These are phyloP conservation scores for Austroboletus niveus DNA, from an alignment of 1,284 basidiomycete genomes.

Conservation along the genomic window DNA sequence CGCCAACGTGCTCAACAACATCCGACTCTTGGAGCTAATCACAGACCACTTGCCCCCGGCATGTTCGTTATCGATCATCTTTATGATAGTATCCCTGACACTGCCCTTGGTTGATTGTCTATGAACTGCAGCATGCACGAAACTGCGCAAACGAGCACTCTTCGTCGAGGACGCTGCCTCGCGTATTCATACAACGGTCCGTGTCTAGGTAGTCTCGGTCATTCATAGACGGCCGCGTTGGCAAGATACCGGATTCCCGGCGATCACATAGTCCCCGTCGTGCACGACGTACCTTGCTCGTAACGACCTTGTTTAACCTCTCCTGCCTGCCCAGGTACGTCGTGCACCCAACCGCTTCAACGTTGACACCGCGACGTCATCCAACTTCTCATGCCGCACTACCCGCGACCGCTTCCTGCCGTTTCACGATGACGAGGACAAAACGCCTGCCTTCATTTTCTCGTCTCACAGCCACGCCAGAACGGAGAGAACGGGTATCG, in stretches of 20 bases:
- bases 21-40: slow-evolving; percentile 16
- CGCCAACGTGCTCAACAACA: slow-evolving; percentile 1
- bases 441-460: neutral
- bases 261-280: neutral
- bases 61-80: neutral
- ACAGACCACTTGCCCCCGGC: slow-evolving; percentile 5
- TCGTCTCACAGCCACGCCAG: neutral
- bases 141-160: neutral
- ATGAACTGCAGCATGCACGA: slow-evolving; percentile 3
- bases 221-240: neutral
- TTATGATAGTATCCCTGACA: neutral
- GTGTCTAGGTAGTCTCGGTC: neutral
- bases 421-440: no score
- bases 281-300: neutral
- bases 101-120: slow-evolving; percentile 4
- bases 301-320: neutral
- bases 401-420: neutral
- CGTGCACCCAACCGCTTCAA: neutral
- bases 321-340: neutral
- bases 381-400: neutral
- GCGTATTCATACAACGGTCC: slow-evolving; percentile 1
- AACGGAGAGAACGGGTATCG: neutral
- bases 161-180: slow-evolving; percentile 3
- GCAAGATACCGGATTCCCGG: slow-evolving; percentile 2
- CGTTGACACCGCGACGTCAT: neutral